These are phyloP conservation scores for Arabidopsis lyrata DNA, from an alignment of 441 rosid species.

Conservation along the genomic window DNA sequence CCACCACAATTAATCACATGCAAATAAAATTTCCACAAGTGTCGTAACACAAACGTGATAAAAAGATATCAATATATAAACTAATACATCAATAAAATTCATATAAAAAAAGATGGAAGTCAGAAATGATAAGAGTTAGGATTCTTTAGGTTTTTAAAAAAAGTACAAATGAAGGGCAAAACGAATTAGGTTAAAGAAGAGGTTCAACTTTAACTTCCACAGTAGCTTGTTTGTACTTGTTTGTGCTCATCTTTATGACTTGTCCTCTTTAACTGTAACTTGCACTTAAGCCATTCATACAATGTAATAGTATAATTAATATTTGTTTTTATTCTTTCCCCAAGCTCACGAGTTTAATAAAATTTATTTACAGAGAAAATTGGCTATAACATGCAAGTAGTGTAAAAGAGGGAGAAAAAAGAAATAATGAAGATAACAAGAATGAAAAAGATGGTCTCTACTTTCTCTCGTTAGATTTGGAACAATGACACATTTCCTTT, in stretches of 20 bases:
- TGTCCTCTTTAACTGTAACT: conserved; percentile 30
- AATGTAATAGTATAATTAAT: neutral
- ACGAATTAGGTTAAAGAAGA: conserved; percentile 44
- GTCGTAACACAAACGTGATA: conserved; percentile 34
- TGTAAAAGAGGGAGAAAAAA: conserved; percentile 29
- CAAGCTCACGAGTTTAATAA: neutral
- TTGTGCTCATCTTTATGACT: conserved; percentile 41
- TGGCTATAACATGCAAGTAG: conserved; percentile 21
- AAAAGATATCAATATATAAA: neutral
- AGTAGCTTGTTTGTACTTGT: conserved; percentile 44
- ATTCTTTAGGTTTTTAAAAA: neutral
- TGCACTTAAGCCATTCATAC: conserved; percentile 17
- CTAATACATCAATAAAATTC: conserved; percentile 9
- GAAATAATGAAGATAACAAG: conserved; percentile 41
- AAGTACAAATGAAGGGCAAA: conserved; percentile 32
- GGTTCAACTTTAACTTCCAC: conserved; percentile 38
- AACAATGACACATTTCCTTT: conserved; percentile 33
- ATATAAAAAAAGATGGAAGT: neutral
- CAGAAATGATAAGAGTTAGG: conserved; percentile 12
- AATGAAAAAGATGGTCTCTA: conserved; percentile 40
- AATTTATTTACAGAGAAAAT: neutral
- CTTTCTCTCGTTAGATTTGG: conserved; percentile 40
- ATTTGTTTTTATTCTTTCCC: neutral
- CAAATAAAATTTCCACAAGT: conserved; percentile 33
- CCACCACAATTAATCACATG: conserved; percentile 23